Evolutionary conservation across 108 stramenopile species (phyloP).

Genomic region (Pseudonitzschia pungens): DNA sequence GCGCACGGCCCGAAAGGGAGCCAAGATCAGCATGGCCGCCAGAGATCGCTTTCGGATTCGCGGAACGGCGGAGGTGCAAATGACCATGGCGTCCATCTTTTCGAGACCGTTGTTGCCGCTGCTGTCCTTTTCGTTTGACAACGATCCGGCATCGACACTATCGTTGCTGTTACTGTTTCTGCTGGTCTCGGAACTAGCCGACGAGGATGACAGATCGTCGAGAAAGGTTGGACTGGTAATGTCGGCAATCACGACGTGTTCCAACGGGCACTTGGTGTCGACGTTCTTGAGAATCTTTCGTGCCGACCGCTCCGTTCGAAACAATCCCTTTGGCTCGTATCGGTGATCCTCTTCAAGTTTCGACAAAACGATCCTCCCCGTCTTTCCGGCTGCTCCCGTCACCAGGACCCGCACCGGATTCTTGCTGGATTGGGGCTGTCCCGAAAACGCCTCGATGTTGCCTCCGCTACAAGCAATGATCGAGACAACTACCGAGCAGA

Average conservation of each 20-base stretch:
- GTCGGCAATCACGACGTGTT: slow-evolving; percentile 66
- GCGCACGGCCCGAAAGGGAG: slow-evolving; percentile 51
- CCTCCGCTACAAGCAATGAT: neutral
- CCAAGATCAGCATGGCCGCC: slow-evolving; percentile 45
- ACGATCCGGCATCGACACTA: neutral
- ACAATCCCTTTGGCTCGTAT: slow-evolving; percentile 59
- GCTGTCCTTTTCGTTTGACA: neutral
- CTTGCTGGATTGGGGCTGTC: slow-evolving; percentile 17
- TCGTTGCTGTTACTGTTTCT: neutral
- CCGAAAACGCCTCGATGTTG: neutral
- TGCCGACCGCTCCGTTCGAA: slow-evolving; percentile 54
- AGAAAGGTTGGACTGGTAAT: slow-evolving; percentile 42
- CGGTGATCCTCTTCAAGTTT: slow-evolving; percentile 47
- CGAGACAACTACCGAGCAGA: too few species aligned
- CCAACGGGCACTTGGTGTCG: slow-evolving; percentile 41
- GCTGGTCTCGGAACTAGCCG: neutral
- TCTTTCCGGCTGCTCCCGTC: slow-evolving; percentile 59
- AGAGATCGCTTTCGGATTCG: slow-evolving; percentile 50
- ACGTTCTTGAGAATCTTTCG: slow-evolving; percentile 43
- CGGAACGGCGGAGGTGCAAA: slow-evolving; percentile 75
- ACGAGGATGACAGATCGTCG: slow-evolving; percentile 32
- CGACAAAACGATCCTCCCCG: slow-evolving; percentile 60
- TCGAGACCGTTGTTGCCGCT: slow-evolving; percentile 25
- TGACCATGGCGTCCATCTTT: slow-evolving; percentile 58
- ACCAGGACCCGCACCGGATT: slow-evolving; percentile 39